Evolutionary conservation across 2,329 filamentous ascomycete genomes (phyloP).

Genomic region (Colletotrichum sp.): DNA sequence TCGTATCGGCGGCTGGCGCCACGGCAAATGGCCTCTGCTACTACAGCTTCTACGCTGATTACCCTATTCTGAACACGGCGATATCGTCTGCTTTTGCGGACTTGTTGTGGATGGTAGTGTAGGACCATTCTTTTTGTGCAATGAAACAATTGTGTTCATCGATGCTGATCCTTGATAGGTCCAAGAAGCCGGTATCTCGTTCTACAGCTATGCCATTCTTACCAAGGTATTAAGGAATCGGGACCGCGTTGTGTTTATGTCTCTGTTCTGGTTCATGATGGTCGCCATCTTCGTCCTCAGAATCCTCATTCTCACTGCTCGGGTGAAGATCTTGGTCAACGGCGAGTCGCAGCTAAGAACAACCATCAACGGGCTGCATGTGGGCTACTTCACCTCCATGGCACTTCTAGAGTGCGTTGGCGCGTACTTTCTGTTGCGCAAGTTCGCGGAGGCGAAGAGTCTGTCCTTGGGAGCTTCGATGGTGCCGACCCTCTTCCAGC

Average conservation of each 20-base stretch:
- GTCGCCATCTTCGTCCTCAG: constrained; percentile 52
- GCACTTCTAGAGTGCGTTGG: constrained; percentile 43
- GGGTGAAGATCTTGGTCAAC: constrained; percentile 26
- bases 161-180: constrained; percentile 29
- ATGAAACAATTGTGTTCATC: background rate
- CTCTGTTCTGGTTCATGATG: constrained; percentile 63
- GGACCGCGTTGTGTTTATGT: constrained; percentile 47
- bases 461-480: constrained; percentile 32
- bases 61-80: constrained; percentile 27
- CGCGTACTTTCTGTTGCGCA: constrained; percentile 43
- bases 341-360: background rate
- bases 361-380: constrained; percentile 38
- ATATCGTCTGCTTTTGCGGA: constrained; percentile 43
- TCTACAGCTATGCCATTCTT: constrained; percentile 58
- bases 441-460: constrained; percentile 35
- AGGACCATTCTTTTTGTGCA: background rate
- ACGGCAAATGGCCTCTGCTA: constrained; percentile 41
- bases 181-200: constrained; percentile 48
- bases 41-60: constrained; percentile 29
- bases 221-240: constrained; percentile 50
- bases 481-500: constrained; percentile 35
- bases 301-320: background rate
- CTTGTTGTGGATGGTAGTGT: constrained; percentile 41
- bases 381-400: constrained; percentile 45
- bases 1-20: constrained; percentile 40